Evolutionary conservation across 2,329 filamentous ascomycete species (phyloP).

Genomic region (Pseudogymnoascus sp.): DNA sequence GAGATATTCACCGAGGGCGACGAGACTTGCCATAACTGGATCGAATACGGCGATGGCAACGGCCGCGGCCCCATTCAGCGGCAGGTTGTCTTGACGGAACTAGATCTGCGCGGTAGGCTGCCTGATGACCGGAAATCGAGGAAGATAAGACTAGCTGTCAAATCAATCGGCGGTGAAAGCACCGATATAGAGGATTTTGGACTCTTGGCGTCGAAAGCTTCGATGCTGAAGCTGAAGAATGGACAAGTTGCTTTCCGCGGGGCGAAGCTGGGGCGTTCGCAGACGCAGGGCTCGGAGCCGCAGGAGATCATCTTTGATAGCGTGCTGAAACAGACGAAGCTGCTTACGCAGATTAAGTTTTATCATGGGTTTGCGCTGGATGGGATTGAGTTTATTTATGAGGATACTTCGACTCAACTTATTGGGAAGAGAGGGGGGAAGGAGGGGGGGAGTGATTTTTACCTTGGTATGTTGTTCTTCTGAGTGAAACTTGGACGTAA

Average conservation of each 20-base stretch:
- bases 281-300: slow-evolving; percentile 62
- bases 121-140: slow-evolving; percentile 67
- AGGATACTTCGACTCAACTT: slow-evolving; percentile 75
- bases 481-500: slow-evolving; percentile 9
- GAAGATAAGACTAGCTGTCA: slow-evolving; percentile 64
- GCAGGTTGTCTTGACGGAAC: slow-evolving; percentile 68
- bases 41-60: slow-evolving; percentile 66
- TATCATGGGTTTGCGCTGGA: slow-evolving; percentile 74
- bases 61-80: slow-evolving; percentile 56
- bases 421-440: slow-evolving; percentile 78
- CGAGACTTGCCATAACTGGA: slow-evolving; percentile 70
- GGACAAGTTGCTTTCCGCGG: slow-evolving; percentile 70
- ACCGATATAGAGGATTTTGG: slow-evolving; percentile 73
- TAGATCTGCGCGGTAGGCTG: slow-evolving; percentile 63
- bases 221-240: slow-evolving; percentile 67
- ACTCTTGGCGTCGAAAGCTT: slow-evolving; percentile 61
- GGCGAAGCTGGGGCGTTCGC: slow-evolving; percentile 64
- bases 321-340: slow-evolving; percentile 59
- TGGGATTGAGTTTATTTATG: slow-evolving; percentile 88
- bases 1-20: slow-evolving; percentile 80
- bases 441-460: slow-evolving; percentile 64
- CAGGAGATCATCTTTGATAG: slow-evolving; percentile 71
- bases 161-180: slow-evolving; percentile 68
- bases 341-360: slow-evolving; percentile 67
- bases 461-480: slow-evolving; percentile 55